A percentile compares a stretch with the other conserved stretches of the same genome.
Conservation (phyloP, 306 rosid species). For the Myrica gale region DNA sequence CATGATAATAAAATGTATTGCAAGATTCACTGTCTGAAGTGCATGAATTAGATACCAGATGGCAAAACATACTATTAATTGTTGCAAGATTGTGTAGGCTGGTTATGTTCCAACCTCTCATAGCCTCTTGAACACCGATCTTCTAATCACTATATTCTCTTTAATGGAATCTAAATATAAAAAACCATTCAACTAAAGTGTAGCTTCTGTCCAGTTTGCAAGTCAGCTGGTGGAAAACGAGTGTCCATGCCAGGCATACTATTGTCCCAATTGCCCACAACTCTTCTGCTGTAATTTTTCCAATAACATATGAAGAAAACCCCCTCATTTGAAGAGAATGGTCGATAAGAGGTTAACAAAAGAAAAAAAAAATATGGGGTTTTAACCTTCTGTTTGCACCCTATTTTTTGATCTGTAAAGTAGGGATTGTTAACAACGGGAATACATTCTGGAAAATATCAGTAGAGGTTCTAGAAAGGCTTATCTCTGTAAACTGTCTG, state of each 20-base stretch:
- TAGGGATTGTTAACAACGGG: conserved; percentile 1
- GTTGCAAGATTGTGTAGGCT: neutral
- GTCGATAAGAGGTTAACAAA: neutral
- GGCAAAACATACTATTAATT: neutral
- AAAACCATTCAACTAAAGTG: too few species aligned
- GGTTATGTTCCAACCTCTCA: neutral
- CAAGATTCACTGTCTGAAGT: neutral
- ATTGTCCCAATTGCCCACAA: neutral
- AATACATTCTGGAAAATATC: conserved; percentile 7
- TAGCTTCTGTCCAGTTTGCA: neutral
- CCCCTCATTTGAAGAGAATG: neutral
- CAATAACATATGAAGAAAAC: neutral
- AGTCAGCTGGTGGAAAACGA: neutral
- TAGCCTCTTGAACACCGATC: neutral
- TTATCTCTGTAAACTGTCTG: too few species aligned
- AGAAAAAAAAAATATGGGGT: neutral
- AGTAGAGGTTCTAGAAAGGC: neutral
- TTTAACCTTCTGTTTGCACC: conserved; percentile 19
- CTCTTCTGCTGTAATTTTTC: neutral
- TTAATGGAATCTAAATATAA: neutral
- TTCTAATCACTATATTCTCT: neutral
- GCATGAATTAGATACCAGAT: neutral
- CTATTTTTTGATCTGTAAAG: conserved; percentile 2
- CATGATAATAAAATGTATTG: neutral
- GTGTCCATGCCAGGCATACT: neutral